Evolutionary conservation across 345 rosid genomes (phyloP), one percentile per base, ranked within the genome.

Genomic region (Brassica carinata): DNA sequence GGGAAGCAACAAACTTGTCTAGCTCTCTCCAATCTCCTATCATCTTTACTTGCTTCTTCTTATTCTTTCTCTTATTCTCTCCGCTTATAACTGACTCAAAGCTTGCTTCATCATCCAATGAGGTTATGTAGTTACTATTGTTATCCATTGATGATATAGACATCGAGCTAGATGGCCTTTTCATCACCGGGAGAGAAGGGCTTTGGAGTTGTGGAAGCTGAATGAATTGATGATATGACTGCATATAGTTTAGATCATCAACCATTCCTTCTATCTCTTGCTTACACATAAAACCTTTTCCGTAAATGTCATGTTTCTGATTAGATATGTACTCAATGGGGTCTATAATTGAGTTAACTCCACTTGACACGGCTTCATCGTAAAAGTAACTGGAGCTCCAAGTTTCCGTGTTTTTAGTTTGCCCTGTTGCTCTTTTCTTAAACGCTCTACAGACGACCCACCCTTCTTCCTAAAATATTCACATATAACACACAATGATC

Each of bases 361-460:
- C 88, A 71, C 83, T 88, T 30, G 92, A 75, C 69, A 57, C 64
- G 13, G 90, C 72, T 80, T 91, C 97, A 30, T 91, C 94, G 15
- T 87, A 87, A 68, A 87, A 91, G 83, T 86, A 91, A 81, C 86
- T 86, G 7, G 94, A 84, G 74, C 85, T 93, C 94, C 95, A 90
- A 6, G 81, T 89, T 75, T 90, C 94, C 5, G 79, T 76, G 87
- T 66, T 85, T 86, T 93, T 92, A 72, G 64, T 68, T 77, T 84
- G 91, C n/a, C 86, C 85, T 19, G 53, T 70, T 23, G 83, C 10
- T 85, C 87, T 74, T 82, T 95, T 95, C 88, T 91, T 95, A 81
- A 95, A 95, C 67, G 99, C 98, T 11, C 99, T 89, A 77, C 99
- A 95, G 70, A 92, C 96, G 2, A 95, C 99, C 98, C 99, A 95